Evolutionary conservation across 257 asterid genomes (phyloP).

Genomic region (Verbascum thapsus): DNA sequence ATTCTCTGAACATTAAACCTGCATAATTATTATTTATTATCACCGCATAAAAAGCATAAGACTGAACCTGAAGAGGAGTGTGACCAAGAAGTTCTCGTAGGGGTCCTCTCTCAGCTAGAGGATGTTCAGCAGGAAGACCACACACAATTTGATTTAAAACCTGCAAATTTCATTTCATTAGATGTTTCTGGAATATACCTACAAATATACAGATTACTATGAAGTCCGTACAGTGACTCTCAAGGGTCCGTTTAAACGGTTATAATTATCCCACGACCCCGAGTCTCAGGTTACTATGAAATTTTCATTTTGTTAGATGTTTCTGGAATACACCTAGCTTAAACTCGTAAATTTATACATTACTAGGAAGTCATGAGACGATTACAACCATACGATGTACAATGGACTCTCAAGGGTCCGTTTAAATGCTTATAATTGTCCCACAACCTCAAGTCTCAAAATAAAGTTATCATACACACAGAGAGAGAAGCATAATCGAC

Average conservation of each 20-base stretch:
- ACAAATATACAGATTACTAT: background rate
- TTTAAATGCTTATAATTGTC: no score
- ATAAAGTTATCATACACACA: background rate
- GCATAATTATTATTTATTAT: no score
- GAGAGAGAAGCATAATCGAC: conserved; percentile 18
- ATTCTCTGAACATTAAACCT: no score
- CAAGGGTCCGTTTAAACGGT: no score
- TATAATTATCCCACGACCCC: no score
- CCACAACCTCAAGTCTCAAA: no score
- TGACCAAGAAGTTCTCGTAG: conserved; percentile 97
- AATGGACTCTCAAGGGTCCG: no score
- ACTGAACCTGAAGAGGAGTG: conserved; percentile 87
- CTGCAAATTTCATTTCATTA: conserved; percentile 42
- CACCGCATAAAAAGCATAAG: background rate
- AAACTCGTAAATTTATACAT: background rate
- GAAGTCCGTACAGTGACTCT: no score
- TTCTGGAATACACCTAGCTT: background rate
- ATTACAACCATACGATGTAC: no score
- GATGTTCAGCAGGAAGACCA: conserved; percentile 97
- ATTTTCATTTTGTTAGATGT: conserved; percentile 23
- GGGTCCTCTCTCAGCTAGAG: conserved; percentile 92
- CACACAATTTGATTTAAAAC: conserved; percentile 88
- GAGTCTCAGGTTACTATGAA: no score
- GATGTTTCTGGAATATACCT: conserved; percentile 8
- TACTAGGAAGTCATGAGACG: no score